These are phyloP conservation scores for Fraxinus latifolia DNA, from an alignment of 305 asterid species.

Conservation along the genomic window DNA sequence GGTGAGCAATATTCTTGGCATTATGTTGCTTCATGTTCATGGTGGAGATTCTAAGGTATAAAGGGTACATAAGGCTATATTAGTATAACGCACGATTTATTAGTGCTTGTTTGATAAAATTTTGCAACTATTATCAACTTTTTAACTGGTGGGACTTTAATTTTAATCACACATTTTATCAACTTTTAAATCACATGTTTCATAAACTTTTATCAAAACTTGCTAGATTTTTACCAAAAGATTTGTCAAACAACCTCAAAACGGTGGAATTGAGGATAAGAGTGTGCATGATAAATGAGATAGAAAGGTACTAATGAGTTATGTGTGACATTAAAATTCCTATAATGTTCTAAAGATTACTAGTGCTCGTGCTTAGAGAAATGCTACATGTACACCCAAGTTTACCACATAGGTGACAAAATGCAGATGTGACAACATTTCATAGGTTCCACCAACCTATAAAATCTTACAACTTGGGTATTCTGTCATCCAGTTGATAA, in stretches of 20 bases:
- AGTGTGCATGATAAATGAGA: not conserved
- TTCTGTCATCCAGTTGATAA: no score
- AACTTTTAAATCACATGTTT: no score
- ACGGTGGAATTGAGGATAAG: not conserved
- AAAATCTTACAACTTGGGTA: no score
- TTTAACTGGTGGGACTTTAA: not conserved
- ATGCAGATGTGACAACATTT: no score
- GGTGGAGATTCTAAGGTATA: conserved; percentile 1
- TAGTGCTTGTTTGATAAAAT: not conserved
- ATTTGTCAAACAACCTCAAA: not conserved
- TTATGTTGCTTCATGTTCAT: not conserved
- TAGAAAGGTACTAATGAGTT: not conserved
- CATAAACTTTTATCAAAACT: not conserved
- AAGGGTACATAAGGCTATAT: not conserved
- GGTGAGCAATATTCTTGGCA: conserved; percentile 22
- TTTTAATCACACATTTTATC: no score
- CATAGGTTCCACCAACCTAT: no score
- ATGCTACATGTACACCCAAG: no score
- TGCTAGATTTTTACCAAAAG: not conserved
- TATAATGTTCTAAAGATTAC: no score
- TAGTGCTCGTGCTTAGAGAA: not conserved
- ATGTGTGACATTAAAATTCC: not conserved
- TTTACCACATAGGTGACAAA: no score
- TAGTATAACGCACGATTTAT: not conserved
- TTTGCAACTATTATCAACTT: not conserved